phyloP scores from a whole-genome alignment of 345 rosid species.

The Lepidium aucheri region DNA sequence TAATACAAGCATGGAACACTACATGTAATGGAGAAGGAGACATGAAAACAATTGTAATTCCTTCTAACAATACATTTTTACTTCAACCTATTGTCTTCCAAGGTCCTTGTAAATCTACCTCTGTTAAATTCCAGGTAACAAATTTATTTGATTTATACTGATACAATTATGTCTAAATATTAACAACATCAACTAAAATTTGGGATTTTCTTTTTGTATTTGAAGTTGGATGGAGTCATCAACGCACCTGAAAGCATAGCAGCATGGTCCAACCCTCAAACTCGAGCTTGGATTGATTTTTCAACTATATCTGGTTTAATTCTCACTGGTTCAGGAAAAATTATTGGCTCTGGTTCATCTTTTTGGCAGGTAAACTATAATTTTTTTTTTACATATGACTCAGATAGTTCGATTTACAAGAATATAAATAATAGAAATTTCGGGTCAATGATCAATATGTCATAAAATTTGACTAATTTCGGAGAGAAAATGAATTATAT shows the following conservation, averaged over 20 bases:
- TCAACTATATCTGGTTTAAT: not conserved
- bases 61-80: constrained; percentile 14
- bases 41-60: constrained; percentile 4
- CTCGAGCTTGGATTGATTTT: not conserved
- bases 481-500: no score
- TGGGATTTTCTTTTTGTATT: not conserved
- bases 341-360: constrained; percentile 8
- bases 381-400: no score
- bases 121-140: constrained; percentile 12
- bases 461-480: no score
- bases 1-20: constrained; percentile 3
- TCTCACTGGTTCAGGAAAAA: constrained; percentile 4
- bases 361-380: constrained; percentile 24
- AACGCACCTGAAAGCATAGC: not conserved
- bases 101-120: constrained; percentile 16
- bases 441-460: no score
- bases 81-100: constrained; percentile 1
- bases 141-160: not conserved
- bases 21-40: constrained; percentile 4
- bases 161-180: not conserved
- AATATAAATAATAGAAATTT: no score
- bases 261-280: not conserved
- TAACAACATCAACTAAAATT: not conserved
- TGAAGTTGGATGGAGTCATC: constrained; percentile 18
- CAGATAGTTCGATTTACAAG: no score